phyloP scores from a whole-genome alignment of 345 rosid genomes.

The Durio zibethinus region DNA sequence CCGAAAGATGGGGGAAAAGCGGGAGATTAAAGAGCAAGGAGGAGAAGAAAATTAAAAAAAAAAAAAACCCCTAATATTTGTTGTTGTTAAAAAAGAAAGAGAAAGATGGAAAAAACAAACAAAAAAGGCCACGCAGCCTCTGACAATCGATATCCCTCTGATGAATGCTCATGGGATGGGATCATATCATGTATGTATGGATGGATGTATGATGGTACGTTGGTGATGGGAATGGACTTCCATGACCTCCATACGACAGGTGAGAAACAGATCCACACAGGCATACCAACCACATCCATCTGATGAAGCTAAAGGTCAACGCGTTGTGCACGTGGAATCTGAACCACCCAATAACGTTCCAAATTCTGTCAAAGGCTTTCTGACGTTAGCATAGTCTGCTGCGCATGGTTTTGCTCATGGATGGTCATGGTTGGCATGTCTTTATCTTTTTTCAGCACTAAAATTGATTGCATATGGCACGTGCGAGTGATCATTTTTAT shows the following conservation, averaged over 20 bases:
- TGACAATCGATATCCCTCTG: constrained; percentile 4
- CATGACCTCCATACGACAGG: neutral
- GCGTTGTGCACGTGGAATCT: neutral
- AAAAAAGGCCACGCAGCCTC: neutral
- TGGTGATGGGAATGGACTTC: neutral
- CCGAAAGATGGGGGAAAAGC: constrained; percentile 15
- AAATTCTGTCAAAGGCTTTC: neutral
- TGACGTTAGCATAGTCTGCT: neutral
- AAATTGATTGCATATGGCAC: neutral
- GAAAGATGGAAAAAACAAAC: neutral
- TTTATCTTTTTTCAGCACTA: neutral
- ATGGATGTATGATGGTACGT: neutral
- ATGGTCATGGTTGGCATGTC: neutral
- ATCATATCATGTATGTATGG: neutral
- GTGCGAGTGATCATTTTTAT: neutral
- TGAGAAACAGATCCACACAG: constrained; percentile 16
- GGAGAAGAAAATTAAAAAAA: neutral
- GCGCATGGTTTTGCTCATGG: neutral
- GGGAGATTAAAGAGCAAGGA: constrained; percentile 40
- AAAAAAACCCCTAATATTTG: constrained; percentile 11
- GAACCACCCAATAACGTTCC: neutral
- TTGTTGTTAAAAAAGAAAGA: neutral
- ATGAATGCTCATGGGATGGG: neutral
- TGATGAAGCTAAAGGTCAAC: neutral
- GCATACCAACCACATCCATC: no score